Evolutionary conservation across 2,329 filamentous ascomycete genomes (phyloP), one percentile per base, ranked within the genome.

Genomic region (Colletotrichum filicis): DNA sequence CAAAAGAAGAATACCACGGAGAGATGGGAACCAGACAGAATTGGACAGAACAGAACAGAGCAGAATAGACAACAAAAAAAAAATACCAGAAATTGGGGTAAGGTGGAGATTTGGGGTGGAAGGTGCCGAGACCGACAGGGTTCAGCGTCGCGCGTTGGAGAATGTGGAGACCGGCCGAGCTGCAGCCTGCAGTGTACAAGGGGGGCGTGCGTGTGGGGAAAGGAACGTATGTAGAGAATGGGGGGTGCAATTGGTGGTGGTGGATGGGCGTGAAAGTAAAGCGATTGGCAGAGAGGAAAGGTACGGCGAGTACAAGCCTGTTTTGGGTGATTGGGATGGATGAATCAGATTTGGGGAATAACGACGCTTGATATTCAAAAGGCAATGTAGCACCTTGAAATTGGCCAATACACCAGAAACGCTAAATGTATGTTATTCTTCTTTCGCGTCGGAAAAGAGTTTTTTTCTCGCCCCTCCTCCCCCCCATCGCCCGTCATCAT

Each of bases 71-170:
- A 35, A 35, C 22, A 57, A 35, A 30, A 24, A 61, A 67, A 56
- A 22, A 56, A 22, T 22, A 42, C 37, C 42, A 16, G 24, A 26
- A 67, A 32, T 67, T 71, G 63, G 68, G 64, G 68, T 61, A 71
- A 60, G 61, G 70, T 73, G 70, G 70, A 42, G 66, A 65, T 73
- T 72, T 70, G 55, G 60, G 60, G 35, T 69, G 26, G 22, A 60
- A 65, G 42, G 46, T 70, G 60, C 60, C 60, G 60, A 73, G 66
- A 56, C 49, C 16, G 66, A 64, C 66, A 70, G 60, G 66, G 66
- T 55, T 70, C 42, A 57, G 60, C 30, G 35, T 28, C 26, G 52
- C 11, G 55, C 60, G 66, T 70, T 70, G 70, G 70, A 73, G 70
- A 70, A 60, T 73, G 70, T 65, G 70, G 70, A 66, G 70, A 64